A percentile compares a stretch with the other conserved stretches of the same genome.
Evolutionary conservation across 2,329 filamentous ascomycete genomes (phyloP).

Genomic region (Fusarium newnesense): DNA sequence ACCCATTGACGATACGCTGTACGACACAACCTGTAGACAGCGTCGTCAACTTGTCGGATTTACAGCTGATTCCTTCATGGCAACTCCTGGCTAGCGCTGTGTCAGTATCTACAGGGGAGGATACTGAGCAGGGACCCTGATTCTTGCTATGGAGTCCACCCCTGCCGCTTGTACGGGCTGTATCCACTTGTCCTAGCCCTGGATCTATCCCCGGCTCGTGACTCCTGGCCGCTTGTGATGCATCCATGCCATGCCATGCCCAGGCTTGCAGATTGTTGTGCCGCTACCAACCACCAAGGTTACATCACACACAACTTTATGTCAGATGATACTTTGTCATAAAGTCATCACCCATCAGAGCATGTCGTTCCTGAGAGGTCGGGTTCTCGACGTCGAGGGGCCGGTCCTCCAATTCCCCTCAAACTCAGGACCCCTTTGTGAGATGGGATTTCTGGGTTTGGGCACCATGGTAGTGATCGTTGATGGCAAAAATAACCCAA

Average conservation of each 20-base stretch:
- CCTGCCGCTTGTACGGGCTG: slow-evolving; percentile 15
- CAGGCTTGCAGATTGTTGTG: slow-evolving; percentile 23
- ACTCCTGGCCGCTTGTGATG: slow-evolving; percentile 27
- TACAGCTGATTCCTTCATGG: slow-evolving; percentile 13
- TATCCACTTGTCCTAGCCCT: slow-evolving; percentile 12
- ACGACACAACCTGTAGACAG: not conserved
- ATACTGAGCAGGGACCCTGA: slow-evolving; percentile 34
- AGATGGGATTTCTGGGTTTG: slow-evolving; percentile 19
- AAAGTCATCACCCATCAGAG: slow-evolving; percentile 27
- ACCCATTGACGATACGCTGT: slow-evolving; percentile 17
- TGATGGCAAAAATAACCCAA: not conserved
- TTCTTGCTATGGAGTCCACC: slow-evolving; percentile 25
- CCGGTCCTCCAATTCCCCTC: slow-evolving; percentile 43
- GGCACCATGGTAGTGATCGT: not conserved
- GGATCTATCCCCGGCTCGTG: slow-evolving; percentile 10
- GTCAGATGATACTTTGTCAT: slow-evolving; percentile 21
- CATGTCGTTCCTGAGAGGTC: slow-evolving; percentile 15
- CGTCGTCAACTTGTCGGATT: slow-evolving; percentile 11
- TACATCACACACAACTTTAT: slow-evolving; percentile 14
- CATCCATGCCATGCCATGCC: slow-evolving; percentile 26
- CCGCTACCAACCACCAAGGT: slow-evolving; percentile 28
- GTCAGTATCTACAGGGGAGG: slow-evolving; percentile 38
- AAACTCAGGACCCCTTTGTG: slow-evolving; percentile 40
- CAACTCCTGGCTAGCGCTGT: slow-evolving; percentile 35
- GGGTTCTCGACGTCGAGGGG: slow-evolving; percentile 33